These are phyloP conservation scores for Mitosporidium daphniae DNA, from an alignment of 371 early-diverging fungal species.

Conservation along the genomic window DNA sequence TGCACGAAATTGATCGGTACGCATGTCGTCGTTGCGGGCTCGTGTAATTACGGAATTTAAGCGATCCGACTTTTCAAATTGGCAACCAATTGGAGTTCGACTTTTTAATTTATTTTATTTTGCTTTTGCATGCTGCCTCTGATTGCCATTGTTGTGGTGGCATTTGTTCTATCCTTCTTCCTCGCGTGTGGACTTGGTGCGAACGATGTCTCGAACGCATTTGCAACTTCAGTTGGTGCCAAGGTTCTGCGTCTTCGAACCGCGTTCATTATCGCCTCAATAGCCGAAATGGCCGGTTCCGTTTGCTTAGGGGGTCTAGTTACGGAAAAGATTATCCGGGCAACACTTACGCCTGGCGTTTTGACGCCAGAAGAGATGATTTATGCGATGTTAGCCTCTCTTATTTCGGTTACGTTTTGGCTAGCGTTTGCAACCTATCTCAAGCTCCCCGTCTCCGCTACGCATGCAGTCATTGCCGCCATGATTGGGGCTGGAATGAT, in stretches of 20 bases:
- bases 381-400: too few species aligned
- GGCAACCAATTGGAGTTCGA: too few species aligned
- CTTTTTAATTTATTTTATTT: too few species aligned
- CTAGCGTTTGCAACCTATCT: too few species aligned
- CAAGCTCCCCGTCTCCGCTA: slow-evolving; percentile 9
- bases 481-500: slow-evolving; percentile 30
- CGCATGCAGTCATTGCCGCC: slow-evolving; percentile 38
- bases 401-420: too few species aligned
- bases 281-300: slow-evolving; percentile 46
- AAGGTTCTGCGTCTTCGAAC: slow-evolving; percentile 7
- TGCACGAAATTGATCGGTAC: too few species aligned
- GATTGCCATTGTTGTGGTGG: not conserved
- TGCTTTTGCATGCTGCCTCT: too few species aligned
- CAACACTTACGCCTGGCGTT: slow-evolving; percentile 3
- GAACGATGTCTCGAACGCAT: slow-evolving; percentile 55
- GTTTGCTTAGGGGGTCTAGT: slow-evolving; percentile 29
- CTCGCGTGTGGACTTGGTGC: slow-evolving; percentile 39
- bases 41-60: too few species aligned
- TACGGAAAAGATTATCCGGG: slow-evolving; percentile 9
- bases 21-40: too few species aligned
- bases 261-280: slow-evolving; percentile 35
- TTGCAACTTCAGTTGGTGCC: slow-evolving; percentile 1
- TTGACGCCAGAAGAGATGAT: too few species aligned
- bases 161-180: slow-evolving; percentile 9
- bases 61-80: too few species aligned